Conservation (phyloP, 108 stramenopile species). For the Hondaea fermentalgiana region DNA sequence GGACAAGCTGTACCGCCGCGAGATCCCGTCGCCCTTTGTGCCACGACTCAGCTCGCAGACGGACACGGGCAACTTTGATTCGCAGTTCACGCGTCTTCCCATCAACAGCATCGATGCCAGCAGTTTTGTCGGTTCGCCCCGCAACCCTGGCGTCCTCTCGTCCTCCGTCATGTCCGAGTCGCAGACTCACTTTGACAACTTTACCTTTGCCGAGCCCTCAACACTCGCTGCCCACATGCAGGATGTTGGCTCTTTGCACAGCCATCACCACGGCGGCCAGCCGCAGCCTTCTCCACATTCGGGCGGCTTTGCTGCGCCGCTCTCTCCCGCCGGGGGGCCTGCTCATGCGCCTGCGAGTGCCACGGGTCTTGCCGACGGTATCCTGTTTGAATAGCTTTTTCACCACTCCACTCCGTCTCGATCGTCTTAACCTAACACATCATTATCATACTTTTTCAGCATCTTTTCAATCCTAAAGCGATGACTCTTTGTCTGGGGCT, state of each 20-base stretch:
- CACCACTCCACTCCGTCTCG: too few relatives aligned
- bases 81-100: background rate
- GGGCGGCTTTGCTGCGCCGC: too few relatives aligned
- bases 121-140: background rate
- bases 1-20: conserved; percentile 17
- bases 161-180: background rate
- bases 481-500: too few relatives aligned
- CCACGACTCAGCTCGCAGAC: conserved; percentile 14
- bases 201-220: background rate
- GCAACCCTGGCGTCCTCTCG: background rate
- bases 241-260: background rate
- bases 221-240: background rate
- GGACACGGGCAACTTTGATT: conserved; percentile 3
- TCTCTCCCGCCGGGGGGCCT: too few relatives aligned
- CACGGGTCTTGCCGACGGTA: too few relatives aligned
- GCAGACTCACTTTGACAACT: background rate
- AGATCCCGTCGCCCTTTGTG: conserved; percentile 18
- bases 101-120: background rate
- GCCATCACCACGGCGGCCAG: background rate
- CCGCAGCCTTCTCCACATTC: background rate
- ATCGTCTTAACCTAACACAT: too few relatives aligned
- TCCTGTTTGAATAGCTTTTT: too few relatives aligned
- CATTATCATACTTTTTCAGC: too few relatives aligned
- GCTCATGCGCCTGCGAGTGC: too few relatives aligned
- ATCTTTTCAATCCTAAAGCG: too few relatives aligned